phyloP scores from a whole-genome alignment of 2,329 filamentous ascomycete genomes.

The Trichoderma endophyticum region DNA sequence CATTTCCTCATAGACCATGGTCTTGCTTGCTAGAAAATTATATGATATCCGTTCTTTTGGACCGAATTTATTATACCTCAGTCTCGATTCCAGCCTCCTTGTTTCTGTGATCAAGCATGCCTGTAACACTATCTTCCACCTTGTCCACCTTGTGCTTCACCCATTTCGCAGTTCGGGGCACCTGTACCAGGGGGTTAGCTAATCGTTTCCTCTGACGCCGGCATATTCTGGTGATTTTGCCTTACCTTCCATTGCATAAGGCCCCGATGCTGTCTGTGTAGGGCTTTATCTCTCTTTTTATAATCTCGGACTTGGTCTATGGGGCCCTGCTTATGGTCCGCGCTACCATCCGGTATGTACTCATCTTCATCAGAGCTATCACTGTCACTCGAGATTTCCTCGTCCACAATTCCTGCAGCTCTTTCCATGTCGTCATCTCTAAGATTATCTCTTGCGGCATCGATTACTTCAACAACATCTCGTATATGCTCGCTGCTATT shows the following conservation, averaged over 20 bases:
- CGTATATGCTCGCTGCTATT: constrained; percentile 34
- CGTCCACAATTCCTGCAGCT: constrained; percentile 35
- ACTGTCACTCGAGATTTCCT: constrained; percentile 31
- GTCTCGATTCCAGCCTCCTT: constrained; percentile 63
- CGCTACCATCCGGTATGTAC: constrained; percentile 37
- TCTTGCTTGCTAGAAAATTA: neutral
- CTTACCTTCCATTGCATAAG: constrained; percentile 67
- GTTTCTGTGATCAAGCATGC: constrained; percentile 57
- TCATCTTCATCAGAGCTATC: constrained; percentile 31
- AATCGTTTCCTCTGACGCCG: neutral
- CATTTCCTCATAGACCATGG: constrained; percentile 1
- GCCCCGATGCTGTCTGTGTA: constrained; percentile 65
- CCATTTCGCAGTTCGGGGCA: constrained; percentile 48
- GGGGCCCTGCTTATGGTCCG: constrained; percentile 43
- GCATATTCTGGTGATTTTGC: neutral
- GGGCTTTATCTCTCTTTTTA: constrained; percentile 53
- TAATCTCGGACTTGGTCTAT: constrained; percentile 57
- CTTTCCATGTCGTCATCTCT: constrained; percentile 33
- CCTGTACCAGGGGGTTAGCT: constrained; percentile 24
- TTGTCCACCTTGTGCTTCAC: constrained; percentile 52
- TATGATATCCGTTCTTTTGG: neutral
- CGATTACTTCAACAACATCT: constrained; percentile 47
- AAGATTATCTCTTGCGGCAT: constrained; percentile 37
- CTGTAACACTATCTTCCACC: constrained; percentile 56
- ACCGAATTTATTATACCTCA: constrained; percentile 56